Evolutionary conservation across 2,329 filamentous ascomycete species (phyloP).

Genomic region (Epichloe gansuensis): DNA sequence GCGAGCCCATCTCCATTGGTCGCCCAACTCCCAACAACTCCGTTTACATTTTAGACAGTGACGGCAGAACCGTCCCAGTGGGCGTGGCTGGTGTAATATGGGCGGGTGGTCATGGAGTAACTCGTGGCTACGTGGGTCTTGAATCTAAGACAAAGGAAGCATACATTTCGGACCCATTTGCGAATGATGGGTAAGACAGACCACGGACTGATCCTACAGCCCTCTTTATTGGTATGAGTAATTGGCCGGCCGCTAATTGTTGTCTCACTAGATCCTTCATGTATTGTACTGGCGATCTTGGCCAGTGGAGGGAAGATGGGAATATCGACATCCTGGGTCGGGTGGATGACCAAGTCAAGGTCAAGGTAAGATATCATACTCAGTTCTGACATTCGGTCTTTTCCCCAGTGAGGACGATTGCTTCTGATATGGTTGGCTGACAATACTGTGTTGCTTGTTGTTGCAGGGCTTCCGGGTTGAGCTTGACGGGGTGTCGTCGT

Average conservation of each 20-base stretch:
- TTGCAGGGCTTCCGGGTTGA: constrained; percentile 46
- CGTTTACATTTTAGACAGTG: constrained; percentile 40
- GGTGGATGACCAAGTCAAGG: constrained; percentile 50
- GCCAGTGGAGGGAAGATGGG: constrained; percentile 40
- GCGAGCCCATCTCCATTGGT: constrained; percentile 39
- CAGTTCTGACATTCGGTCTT: background rate
- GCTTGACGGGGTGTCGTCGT: constrained; percentile 43
- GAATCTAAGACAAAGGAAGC: constrained; percentile 35
- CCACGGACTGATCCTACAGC: background rate
- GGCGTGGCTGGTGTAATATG: constrained; percentile 42
- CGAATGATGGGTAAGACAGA: constrained; percentile 33
- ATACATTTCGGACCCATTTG: constrained; percentile 39
- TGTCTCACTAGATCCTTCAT: constrained; percentile 29
- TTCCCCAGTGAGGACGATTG: background rate
- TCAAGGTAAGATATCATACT: constrained; percentile 30
- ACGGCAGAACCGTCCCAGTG: constrained; percentile 29
- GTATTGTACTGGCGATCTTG: constrained; percentile 50
- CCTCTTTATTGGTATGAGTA: constrained; percentile 2
- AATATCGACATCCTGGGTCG: constrained; percentile 43
- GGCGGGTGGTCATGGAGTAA: constrained; percentile 43
- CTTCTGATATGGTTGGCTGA: background rate
- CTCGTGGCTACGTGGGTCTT: constrained; percentile 43
- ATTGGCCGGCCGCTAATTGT: constrained; percentile 2
- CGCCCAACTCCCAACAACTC: constrained; percentile 43
- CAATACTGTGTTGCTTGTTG: background rate